Evolutionary conservation across 768 basidiomycete genomes (phyloP), one percentile per base, ranked within the genome.

Genomic region (Rhodotorula diobovata): DNA sequence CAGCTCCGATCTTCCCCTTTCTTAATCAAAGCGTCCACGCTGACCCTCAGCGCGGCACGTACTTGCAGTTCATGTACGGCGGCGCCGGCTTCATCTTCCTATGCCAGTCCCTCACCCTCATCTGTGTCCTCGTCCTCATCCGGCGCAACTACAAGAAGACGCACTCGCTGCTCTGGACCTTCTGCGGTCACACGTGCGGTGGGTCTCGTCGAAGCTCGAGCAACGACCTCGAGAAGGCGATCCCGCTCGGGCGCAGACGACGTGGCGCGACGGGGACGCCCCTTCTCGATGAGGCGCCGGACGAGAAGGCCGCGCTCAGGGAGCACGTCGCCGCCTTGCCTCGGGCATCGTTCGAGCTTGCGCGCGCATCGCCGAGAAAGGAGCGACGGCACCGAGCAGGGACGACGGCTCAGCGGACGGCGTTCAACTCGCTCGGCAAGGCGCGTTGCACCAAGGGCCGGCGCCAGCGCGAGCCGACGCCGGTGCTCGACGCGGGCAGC

Each of bases 41-140:
- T 5, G 7, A 20, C 57, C 10, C 57, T 41, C 28, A 15, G n/a
- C n/a, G n/a, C n/a, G n/a, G n/a, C n/a, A n/a, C n/a, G n/a, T n/a
- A n/a, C n/a, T n/a, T n/a, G 20, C 63, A 64, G 57, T 51, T 51
- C 57, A 51, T 45, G 25, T 59, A 51, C 48, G 48, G 32, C 32
- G 70, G 46, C 16, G 61, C 35, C n/a, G 61, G 18, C 21, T n/a
- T 54, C n/a, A 20, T 67, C 61, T 30, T 46, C 21, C 56, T 67
- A 39, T 39, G 62, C 56, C 57, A 63, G 39, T 32, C 34, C 34
- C 53, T 61, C 39, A 71, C 70, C n/a, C 43, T 71, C 32, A 53
- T 67, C 61, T 71, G 70, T 50, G 30, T 46, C 39, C 12, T 63
- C 50, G 1, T 58, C 48, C 46, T 67, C 46, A 59, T 71, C 51